Evolutionary conservation across 345 rosid genomes (phyloP).

Genomic region (Garcia nutans): DNA sequence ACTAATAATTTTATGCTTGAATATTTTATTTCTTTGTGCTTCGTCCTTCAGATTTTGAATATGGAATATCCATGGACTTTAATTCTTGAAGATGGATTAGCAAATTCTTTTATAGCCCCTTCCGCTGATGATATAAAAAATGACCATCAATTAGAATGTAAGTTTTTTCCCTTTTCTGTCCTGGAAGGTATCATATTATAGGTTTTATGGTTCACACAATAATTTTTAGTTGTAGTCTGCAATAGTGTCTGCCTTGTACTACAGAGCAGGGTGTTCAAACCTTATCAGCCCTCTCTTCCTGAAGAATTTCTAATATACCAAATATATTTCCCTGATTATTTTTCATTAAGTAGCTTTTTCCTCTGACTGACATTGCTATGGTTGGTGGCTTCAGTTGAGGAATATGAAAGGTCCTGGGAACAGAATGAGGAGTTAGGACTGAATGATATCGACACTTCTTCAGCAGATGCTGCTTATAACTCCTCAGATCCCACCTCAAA

Average conservation of each 20-base stretch:
- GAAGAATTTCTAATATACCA: too few relatives aligned
- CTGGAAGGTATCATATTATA: background rate
- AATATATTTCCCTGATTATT: too few relatives aligned
- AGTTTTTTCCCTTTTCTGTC: slow-evolving; percentile 33
- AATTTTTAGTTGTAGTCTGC: too few relatives aligned
- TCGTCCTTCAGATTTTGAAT: slow-evolving; percentile 54
- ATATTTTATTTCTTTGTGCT: background rate
- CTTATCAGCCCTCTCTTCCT: too few relatives aligned
- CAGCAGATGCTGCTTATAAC: slow-evolving; percentile 81
- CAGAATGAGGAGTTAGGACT: slow-evolving; percentile 93
- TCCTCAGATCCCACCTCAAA: background rate
- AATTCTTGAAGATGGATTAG: slow-evolving; percentile 79
- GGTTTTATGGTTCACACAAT: too few relatives aligned
- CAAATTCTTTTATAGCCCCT: slow-evolving; percentile 89
- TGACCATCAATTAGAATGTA: slow-evolving; percentile 76
- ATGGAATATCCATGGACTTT: slow-evolving; percentile 74
- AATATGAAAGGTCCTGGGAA: slow-evolving; percentile 87
- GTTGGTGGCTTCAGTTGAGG: slow-evolving; percentile 53
- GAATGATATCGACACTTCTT: slow-evolving; percentile 81
- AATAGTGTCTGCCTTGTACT: too few relatives aligned
- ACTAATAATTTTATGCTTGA: background rate
- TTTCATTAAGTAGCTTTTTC: too few relatives aligned
- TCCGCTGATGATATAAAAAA: slow-evolving; percentile 77
- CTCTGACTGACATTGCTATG: background rate
- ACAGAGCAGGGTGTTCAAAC: too few relatives aligned